Evolutionary conservation across 768 basidiomycete species (phyloP).

Genomic region (Kwoniella bestiolae): DNA sequence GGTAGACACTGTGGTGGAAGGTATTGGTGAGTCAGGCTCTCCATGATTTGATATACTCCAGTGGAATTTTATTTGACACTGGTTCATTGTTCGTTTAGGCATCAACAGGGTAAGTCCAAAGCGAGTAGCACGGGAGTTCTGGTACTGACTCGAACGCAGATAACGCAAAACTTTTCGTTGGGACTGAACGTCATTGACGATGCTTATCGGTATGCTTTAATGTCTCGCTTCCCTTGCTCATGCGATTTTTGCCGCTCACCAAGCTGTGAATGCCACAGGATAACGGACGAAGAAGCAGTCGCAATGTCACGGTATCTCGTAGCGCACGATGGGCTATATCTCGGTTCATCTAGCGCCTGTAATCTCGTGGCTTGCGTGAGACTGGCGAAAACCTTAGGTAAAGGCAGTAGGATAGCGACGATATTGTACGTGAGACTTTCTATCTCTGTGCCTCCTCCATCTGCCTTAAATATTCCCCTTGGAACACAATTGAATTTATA

Average conservation of each 20-base stretch:
- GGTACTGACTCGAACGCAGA: conserved; percentile 22
- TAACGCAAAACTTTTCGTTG: conserved; percentile 86
- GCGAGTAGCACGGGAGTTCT: background rate
- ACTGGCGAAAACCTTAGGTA: conserved; percentile 69
- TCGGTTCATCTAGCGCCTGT: conserved; percentile 95
- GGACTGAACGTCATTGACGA: conserved; percentile 85
- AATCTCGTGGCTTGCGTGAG: conserved; percentile 92
- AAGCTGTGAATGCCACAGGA: conserved; percentile 61
- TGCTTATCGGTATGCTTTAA: conserved; percentile 81
- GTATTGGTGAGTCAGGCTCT: conserved; percentile 65
- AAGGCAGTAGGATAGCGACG: conserved; percentile 77
- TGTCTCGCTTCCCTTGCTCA: background rate
- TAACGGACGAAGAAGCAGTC: conserved; percentile 91
- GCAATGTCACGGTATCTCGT: conserved; percentile 95
- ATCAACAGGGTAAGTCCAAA: conserved; percentile 73
- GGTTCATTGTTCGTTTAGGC: too few species aligned
- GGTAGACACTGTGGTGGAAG: conserved; percentile 84
- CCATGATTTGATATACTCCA: background rate
- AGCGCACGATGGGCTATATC: conserved; percentile 84
- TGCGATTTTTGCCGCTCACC: background rate
- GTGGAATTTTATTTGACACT: too few species aligned
- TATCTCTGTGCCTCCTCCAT: background rate
- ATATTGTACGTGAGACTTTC: conserved; percentile 73
- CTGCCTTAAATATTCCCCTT: background rate
- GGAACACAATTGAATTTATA: background rate